Evolutionary conservation across 495 filamentous ascomycete genomes (phyloP).

Genomic region (Eremomyces bilateralis): DNA sequence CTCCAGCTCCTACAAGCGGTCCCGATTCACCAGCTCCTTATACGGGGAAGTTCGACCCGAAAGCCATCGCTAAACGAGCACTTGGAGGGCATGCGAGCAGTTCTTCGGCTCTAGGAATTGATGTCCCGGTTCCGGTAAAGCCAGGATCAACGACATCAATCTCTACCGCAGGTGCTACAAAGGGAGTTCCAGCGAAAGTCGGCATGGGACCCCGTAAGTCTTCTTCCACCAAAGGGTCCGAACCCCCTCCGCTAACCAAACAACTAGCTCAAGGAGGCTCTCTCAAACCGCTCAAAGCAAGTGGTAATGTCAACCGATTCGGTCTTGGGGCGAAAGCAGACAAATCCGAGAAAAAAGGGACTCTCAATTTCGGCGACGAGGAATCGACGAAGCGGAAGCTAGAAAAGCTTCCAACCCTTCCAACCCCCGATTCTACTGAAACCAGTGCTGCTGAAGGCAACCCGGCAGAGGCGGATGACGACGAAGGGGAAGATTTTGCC

Average conservation of each 20-base stretch:
- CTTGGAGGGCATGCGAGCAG: slow-evolving; percentile 21
- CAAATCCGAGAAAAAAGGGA: slow-evolving; percentile 44
- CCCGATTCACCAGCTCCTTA: slow-evolving; percentile 26
- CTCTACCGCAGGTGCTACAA: no score
- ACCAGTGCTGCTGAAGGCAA: slow-evolving; percentile 35
- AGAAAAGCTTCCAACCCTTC: slow-evolving; percentile 14
- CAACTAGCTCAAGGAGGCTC: not conserved
- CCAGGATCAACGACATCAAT: no score
- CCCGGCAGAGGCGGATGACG: slow-evolving; percentile 35
- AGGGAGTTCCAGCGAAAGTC: slow-evolving; percentile 17
- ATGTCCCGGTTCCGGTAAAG: slow-evolving; percentile 37
- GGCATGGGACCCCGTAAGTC: slow-evolving; percentile 4
- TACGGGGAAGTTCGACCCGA: slow-evolving; percentile 72
- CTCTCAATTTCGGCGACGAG: slow-evolving; percentile 71
- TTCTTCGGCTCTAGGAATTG: slow-evolving; percentile 32
- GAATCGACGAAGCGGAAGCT: slow-evolving; percentile 51
- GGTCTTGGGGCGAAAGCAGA: slow-evolving; percentile 56
- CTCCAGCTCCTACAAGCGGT: not conserved
- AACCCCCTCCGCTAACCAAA: slow-evolving; percentile 23
- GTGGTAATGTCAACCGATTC: slow-evolving; percentile 62
- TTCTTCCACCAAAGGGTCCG: no score
- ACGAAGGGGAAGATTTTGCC: slow-evolving; percentile 56
- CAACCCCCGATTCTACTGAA: slow-evolving; percentile 12
- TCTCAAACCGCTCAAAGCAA: slow-evolving; percentile 27
- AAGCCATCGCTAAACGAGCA: slow-evolving; percentile 58